phyloP scores from a whole-genome alignment of 75 land plant species.

The Sequoiadendron giganteum region DNA sequence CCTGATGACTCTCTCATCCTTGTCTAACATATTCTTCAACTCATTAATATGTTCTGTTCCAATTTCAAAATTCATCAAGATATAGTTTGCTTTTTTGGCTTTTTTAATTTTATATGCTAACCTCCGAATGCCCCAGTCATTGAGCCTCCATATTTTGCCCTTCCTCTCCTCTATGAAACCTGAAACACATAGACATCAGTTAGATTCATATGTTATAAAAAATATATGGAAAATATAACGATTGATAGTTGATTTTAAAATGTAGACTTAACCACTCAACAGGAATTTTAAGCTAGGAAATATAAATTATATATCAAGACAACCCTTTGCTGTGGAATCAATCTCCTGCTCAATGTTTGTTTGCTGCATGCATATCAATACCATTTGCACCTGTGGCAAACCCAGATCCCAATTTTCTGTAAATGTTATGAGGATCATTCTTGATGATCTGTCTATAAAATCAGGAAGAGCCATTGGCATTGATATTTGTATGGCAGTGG shows the following conservation, averaged over 20 bases:
- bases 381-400: not conserved
- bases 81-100: constrained; percentile 74
- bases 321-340: not conserved
- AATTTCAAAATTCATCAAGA: constrained; percentile 95
- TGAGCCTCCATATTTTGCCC: constrained; percentile 89
- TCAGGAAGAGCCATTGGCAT: not conserved
- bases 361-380: not conserved
- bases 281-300: not conserved
- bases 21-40: constrained; percentile 74
- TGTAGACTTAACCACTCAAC: not conserved
- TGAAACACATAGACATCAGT: constrained; percentile 23
- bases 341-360: not conserved
- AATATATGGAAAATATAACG: not conserved
- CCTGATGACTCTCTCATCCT: constrained; percentile 90
- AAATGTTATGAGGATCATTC: not conserved
- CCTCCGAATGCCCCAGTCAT: constrained; percentile 89
- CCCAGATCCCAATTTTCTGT: not conserved
- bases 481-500: not conserved
- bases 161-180: constrained; percentile 83
- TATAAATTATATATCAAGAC: not conserved
- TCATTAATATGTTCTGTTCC: constrained; percentile 69
- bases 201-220: not conserved
- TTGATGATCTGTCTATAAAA: not conserved
- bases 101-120: constrained; percentile 91
- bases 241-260: not conserved